Conservation (phyloP, 192 early-diverging fungal species). For the Spizellomyces punctatus region DNA sequence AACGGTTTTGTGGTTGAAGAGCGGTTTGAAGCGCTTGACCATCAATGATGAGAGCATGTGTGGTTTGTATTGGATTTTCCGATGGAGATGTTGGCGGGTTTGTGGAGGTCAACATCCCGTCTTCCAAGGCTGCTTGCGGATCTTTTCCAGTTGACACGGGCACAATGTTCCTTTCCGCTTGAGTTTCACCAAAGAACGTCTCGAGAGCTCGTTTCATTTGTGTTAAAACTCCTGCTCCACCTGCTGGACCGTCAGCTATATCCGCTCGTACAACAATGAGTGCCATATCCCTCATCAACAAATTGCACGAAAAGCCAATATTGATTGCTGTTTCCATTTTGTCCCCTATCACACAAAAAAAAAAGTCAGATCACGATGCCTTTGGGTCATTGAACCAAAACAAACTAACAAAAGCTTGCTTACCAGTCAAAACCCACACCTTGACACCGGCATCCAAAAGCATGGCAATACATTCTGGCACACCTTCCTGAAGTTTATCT, state of each 20-base stretch:
- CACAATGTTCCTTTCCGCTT: neutral
- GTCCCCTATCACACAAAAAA: slow-evolving; percentile 52
- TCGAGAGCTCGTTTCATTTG: slow-evolving; percentile 72
- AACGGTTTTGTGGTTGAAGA: slow-evolving; percentile 57
- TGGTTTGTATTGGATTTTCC: slow-evolving; percentile 23
- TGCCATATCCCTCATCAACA: slow-evolving; percentile 82
- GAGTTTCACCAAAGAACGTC: slow-evolving; percentile 48
- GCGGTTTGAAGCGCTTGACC: slow-evolving; percentile 84
- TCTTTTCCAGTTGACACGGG: neutral
- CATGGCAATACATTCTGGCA: slow-evolving; percentile 88
- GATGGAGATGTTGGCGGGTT: neutral
- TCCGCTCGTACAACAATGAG: slow-evolving; percentile 71
- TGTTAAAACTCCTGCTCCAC: slow-evolving; percentile 12
- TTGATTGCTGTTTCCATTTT: slow-evolving; percentile 98
- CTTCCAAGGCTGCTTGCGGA: neutral
- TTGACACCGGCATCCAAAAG: slow-evolving; percentile 87
- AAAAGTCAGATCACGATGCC: neutral
- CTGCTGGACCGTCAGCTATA: slow-evolving; percentile 54
- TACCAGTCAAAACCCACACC: slow-evolving; percentile 94
- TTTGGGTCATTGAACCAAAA: neutral
- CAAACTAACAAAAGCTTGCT: neutral
- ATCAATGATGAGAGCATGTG: slow-evolving; percentile 83
- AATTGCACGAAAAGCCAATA: slow-evolving; percentile 93
- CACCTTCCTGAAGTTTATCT: slow-evolving; percentile 96
- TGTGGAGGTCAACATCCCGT: neutral